Conservation (phyloP, 345 rosid genomes). For the Adansonia digitata region DNA sequence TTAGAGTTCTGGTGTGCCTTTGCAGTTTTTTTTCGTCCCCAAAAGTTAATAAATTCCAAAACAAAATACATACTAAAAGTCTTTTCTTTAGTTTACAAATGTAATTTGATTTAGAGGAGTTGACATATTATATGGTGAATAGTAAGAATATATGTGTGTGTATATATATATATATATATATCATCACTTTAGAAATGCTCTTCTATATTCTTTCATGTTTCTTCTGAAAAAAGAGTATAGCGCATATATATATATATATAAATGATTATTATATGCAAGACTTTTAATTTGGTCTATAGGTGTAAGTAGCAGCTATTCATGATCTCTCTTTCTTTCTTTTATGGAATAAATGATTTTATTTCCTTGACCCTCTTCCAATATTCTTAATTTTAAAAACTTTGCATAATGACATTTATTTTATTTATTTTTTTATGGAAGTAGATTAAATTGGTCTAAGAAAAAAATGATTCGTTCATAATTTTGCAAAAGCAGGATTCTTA, state of each 20-base stretch:
- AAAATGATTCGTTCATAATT: not conserved
- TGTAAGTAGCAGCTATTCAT: not conserved
- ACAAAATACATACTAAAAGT: no score
- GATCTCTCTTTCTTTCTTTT: conserved; percentile 1
- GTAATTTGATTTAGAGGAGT: no score
- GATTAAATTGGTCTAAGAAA: not conserved
- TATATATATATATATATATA: no score
- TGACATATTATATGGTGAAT: not conserved
- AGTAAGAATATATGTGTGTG: not conserved
- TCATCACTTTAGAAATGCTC: not conserved
- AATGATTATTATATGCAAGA: conserved; percentile 24
- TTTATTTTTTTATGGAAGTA: not conserved
- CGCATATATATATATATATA: not conserved
- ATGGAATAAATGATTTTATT: not conserved
- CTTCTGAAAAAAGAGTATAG: conserved; percentile 18
- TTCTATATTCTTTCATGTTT: conserved; percentile 11
- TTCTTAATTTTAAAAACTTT: conserved; percentile 13
- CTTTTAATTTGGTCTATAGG: no score
- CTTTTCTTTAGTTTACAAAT: no score
- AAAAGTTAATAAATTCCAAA: no score
- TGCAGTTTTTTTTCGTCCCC: no score
- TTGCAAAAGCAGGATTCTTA: conserved; percentile 50
- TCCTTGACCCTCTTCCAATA: not conserved
- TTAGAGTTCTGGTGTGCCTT: no score
- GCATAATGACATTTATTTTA: not conserved